Evolutionary conservation across 495 filamentous ascomycete genomes (phyloP).

Genomic region (Baudoinia panamericana): DNA sequence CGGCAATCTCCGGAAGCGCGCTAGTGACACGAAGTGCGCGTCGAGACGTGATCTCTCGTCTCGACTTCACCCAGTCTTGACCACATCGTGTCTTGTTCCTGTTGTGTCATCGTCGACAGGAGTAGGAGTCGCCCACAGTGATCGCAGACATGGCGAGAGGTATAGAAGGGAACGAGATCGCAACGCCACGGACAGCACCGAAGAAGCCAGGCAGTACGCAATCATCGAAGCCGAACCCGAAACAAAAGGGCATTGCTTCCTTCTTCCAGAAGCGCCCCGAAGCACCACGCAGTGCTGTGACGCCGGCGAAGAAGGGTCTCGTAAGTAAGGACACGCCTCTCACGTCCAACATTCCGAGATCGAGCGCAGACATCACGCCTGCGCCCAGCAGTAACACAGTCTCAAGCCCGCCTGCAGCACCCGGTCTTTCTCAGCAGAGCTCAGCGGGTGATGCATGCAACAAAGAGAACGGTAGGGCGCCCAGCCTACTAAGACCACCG

Average conservation of each 20-base stretch:
- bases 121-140: too few species aligned
- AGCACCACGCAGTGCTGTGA: conserved; percentile 24
- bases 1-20: too few species aligned
- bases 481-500: conserved; percentile 22
- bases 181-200: conserved; percentile 22
- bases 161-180: conserved; percentile 33
- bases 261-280: conserved; percentile 65
- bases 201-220: conserved; percentile 28
- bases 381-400: conserved; percentile 64
- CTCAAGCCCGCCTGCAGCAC: conserved; percentile 38
- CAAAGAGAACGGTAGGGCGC: conserved; percentile 30
- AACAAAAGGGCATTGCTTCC: conserved; percentile 67
- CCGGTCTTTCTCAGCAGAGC: conserved; percentile 24
- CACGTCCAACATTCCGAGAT: conserved; percentile 7
- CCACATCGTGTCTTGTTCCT: too few species aligned
- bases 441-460: conserved; percentile 21
- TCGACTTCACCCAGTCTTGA: too few species aligned
- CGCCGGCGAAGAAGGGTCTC: conserved; percentile 31
- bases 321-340: conserved; percentile 30
- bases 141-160: conserved; percentile 34
- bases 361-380: conserved; percentile 43
- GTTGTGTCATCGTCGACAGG: too few species aligned
- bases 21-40: too few species aligned
- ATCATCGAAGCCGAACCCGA: conserved; percentile 37
- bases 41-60: too few species aligned